A percentile compares a stretch with the other conserved stretches of the same genome.
Evolutionary conservation across 2,329 filamentous ascomycete species (phyloP).

Genomic region (Scolecobasidium constrictum): DNA sequence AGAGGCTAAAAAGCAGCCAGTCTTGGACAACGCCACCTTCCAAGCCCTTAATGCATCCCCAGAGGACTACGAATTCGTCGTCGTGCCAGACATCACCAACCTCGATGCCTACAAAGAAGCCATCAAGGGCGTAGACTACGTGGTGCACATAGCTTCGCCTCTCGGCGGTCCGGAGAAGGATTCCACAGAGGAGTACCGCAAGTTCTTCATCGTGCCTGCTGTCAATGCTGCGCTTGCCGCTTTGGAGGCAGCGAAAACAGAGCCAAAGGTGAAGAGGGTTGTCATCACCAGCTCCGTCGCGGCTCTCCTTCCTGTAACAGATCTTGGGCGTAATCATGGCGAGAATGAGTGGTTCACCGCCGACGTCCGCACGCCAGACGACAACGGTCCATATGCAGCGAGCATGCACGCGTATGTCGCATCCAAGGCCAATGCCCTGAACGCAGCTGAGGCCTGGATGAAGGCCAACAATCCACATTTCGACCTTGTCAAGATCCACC

Average conservation of each 20-base stretch:
- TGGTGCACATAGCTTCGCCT: constrained; percentile 23
- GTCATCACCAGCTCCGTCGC: constrained; percentile 23
- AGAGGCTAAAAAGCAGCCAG: constrained; percentile 18
- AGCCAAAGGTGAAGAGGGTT: constrained; percentile 25
- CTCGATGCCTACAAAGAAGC: constrained; percentile 30
- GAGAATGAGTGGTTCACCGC: constrained; percentile 7
- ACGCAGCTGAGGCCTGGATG: constrained; percentile 16
- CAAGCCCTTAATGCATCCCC: constrained; percentile 13
- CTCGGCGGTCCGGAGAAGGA: not conserved
- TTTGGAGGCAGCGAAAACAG: constrained; percentile 25
- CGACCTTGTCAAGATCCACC: constrained; percentile 20
- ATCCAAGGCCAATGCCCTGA: constrained; percentile 16
- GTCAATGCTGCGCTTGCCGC: constrained; percentile 27
- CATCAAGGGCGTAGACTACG: constrained; percentile 26
- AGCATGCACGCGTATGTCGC: constrained; percentile 17
- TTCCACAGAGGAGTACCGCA: constrained; percentile 11
- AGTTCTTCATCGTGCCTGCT: constrained; percentile 14
- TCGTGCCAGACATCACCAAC: constrained; percentile 27
- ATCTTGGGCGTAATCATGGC: constrained; percentile 6
- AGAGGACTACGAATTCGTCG: constrained; percentile 12
- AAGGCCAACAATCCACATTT: constrained; percentile 16
- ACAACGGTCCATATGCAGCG: constrained; percentile 13
- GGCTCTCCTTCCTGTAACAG: constrained; percentile 13
- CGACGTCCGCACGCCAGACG: constrained; percentile 10
- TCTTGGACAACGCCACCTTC: constrained; percentile 19